These are phyloP conservation scores for Cutaneotrichosporon dermatis DNA, from an alignment of 1,284 basidiomycete species.

Conservation along the genomic window DNA sequence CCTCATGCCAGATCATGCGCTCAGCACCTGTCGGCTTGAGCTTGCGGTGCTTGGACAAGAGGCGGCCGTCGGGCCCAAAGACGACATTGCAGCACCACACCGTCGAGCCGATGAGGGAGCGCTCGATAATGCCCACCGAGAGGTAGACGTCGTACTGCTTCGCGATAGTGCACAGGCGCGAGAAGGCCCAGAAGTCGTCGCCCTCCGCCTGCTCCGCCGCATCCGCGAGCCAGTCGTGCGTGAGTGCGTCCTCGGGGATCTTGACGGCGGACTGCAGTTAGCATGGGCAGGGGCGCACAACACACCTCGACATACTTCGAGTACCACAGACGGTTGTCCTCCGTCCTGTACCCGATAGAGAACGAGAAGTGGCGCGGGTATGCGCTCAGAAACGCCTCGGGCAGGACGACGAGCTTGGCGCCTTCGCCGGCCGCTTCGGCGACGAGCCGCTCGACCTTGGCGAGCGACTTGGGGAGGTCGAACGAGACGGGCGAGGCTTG, in stretches of 20 bases:
- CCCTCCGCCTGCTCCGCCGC: neutral
- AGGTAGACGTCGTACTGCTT: constrained; percentile 46
- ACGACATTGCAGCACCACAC: constrained; percentile 67
- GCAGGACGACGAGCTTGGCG: constrained; percentile 62
- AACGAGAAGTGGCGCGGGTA: constrained; percentile 43
- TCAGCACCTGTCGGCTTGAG: constrained; percentile 66
- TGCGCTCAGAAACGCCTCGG: constrained; percentile 59
- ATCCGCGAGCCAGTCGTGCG: constrained; percentile 17
- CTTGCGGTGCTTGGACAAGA: constrained; percentile 66
- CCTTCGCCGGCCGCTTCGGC: constrained; percentile 56
- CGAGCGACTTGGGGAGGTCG: constrained; percentile 55
- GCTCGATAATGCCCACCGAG: constrained; percentile 65
- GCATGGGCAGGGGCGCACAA: neutral
- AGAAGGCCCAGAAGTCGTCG: constrained; percentile 22
- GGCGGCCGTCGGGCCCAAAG: constrained; percentile 57
- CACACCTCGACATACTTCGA: constrained; percentile 48
- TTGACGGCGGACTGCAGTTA: constrained; percentile 16
- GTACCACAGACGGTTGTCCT: constrained; percentile 35
- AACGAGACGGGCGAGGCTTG: constrained; percentile 50
- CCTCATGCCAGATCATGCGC: constrained; percentile 64
- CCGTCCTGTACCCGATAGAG: constrained; percentile 27
- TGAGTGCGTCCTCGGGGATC: constrained; percentile 23
- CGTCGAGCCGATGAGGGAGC: constrained; percentile 57
- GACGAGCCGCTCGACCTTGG: constrained; percentile 57
- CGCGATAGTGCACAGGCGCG: constrained; percentile 16